These are phyloP conservation scores for Verticillium dahliae DNA, from an alignment of 2,329 filamentous ascomycete genomes.

Conservation along the genomic window DNA sequence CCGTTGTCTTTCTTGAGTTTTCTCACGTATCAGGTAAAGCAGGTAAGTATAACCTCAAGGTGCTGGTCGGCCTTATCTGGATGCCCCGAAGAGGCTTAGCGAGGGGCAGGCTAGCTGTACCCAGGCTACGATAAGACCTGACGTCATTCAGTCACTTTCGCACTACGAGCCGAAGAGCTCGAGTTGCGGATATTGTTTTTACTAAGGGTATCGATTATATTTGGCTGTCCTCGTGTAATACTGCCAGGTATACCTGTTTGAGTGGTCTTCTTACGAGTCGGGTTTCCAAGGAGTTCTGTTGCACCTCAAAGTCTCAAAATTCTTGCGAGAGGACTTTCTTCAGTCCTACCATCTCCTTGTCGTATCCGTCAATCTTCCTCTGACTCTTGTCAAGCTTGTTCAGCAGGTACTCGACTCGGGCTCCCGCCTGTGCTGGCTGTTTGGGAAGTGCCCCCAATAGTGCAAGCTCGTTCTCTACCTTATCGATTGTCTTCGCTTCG, in stretches of 20 bases:
- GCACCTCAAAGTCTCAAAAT: not conserved
- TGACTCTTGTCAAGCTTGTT: conserved; percentile 69
- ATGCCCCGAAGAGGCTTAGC: not conserved
- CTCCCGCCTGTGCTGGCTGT: conserved; percentile 60
- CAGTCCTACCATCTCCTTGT: conserved; percentile 62
- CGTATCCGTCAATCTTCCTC: conserved; percentile 64
- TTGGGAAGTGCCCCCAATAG: conserved; percentile 64
- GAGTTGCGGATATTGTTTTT: not conserved
- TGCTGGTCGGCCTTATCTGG: not conserved
- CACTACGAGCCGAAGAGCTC: not conserved
- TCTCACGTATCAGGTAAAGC: too few species aligned
- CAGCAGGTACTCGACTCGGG: conserved; percentile 66
- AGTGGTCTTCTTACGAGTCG: not conserved
- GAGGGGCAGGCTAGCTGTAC: not conserved
- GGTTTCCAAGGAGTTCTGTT: not conserved
- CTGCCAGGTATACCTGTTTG: not conserved
- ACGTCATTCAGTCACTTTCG: not conserved
- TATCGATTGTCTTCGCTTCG: conserved; percentile 69
- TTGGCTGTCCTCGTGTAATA: not conserved
- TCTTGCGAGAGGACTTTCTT: conserved; percentile 58
- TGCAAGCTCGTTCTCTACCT: conserved; percentile 70
- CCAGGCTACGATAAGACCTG: not conserved
- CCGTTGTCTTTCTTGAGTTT: too few species aligned
- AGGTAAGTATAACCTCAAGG: not conserved
- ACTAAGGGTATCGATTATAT: not conserved